A percentile compares a stretch with the other conserved stretches of the same genome.
Evolutionary conservation across 495 filamentous ascomycete species (phyloP).

Genomic region (Neurospora sp.): DNA sequence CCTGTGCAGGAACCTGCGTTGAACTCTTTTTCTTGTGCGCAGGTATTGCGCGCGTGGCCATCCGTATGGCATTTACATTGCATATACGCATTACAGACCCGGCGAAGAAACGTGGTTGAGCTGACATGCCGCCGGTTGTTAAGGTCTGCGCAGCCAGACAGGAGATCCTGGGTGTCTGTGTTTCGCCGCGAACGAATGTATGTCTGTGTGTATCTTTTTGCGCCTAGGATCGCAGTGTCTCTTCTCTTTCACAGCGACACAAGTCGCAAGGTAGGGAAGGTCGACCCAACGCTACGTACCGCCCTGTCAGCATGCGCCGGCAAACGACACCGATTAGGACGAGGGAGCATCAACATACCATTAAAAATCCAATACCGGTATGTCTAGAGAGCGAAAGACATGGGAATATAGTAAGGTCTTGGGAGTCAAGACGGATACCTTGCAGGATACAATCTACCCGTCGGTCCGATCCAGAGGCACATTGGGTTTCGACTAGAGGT

Average conservation of each 20-base stretch:
- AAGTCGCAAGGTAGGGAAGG: neutral
- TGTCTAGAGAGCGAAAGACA: neutral
- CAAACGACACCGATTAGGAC: neutral
- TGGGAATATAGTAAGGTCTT: neutral
- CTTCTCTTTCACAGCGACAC: neutral
- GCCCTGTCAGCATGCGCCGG: neutral
- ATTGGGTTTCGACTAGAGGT: neutral
- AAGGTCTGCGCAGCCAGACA: neutral
- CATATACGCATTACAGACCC: neutral
- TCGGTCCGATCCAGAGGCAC: neutral
- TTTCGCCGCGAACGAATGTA: neutral
- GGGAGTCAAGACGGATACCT: neutral
- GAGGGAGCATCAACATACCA: neutral
- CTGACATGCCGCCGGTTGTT: neutral
- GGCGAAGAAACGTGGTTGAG: neutral
- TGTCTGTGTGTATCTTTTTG: neutral
- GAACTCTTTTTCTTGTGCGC: neutral
- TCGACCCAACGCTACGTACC: neutral
- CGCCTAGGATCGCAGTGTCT: neutral
- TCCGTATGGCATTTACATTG: neutral
- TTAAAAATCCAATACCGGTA: neutral
- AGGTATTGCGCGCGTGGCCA: neutral
- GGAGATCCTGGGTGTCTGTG: neutral
- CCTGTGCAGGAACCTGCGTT: neutral
- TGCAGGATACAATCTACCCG: neutral